A percentile compares a stretch with the other conserved stretches of the same genome.
phyloP scores from a whole-genome alignment of 495 filamentous ascomycete species.

The Annulohypoxylon stygium region DNA sequence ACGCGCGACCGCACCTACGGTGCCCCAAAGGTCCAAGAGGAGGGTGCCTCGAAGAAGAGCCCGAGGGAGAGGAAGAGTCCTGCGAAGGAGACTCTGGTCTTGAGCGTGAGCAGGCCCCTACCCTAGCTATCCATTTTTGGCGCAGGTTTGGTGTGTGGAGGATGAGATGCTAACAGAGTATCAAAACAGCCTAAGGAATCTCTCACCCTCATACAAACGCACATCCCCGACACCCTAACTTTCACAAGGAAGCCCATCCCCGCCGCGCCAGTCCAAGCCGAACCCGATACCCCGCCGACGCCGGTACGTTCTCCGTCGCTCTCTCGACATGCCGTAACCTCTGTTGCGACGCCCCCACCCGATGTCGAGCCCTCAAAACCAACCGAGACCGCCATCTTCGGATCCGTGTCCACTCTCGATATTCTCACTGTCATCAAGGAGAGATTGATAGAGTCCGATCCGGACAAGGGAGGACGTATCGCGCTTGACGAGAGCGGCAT shows the following conservation, averaged over 20 bases:
- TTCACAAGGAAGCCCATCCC: conserved; percentile 78
- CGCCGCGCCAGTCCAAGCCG: conserved; percentile 21
- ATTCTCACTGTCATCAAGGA: conserved; percentile 52
- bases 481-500: conserved; percentile 52
- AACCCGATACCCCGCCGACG: background rate
- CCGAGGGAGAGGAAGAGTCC: conserved; percentile 25
- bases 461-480: conserved; percentile 50
- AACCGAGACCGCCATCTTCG: conserved; percentile 52
- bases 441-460: conserved; percentile 44
- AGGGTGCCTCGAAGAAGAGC: background rate
- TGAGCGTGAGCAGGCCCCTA: conserved; percentile 33
- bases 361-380: conserved; percentile 9
- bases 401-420: conserved; percentile 57
- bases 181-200: conserved; percentile 43
- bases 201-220: conserved; percentile 86
- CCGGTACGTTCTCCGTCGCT: conserved; percentile 43
- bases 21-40: conserved; percentile 27
- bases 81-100: conserved; percentile 33
- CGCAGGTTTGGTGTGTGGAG: background rate
- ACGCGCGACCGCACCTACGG: conserved; percentile 57
- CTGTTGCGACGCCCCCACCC: background rate
- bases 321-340: conserved; percentile 42
- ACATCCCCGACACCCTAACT: conserved; percentile 89
- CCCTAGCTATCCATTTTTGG: background rate
- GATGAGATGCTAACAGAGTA: background rate